These are phyloP conservation scores for Triticum monococcum DNA, from an alignment of 176 grass and related monocot species.

Conservation along the genomic window DNA sequence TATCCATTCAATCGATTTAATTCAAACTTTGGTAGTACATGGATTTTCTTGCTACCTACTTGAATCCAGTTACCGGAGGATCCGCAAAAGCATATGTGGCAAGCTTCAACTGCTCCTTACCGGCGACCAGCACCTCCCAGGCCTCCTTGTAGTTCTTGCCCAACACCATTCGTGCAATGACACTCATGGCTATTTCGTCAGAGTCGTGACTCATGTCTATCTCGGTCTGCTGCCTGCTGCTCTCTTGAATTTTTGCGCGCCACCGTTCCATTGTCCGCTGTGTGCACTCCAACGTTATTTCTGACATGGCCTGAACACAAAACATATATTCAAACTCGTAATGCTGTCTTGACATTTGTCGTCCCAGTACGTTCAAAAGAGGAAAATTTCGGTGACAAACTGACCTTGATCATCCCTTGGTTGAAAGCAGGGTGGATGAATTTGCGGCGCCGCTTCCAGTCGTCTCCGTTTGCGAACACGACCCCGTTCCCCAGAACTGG, in stretches of 20 bases:
- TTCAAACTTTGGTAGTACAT: too few species aligned
- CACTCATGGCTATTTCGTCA: neutral
- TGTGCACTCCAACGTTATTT: slow-evolving; percentile 12
- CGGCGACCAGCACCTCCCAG: slow-evolving; percentile 17
- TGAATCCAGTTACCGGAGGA: slow-evolving; percentile 20
- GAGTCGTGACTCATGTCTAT: too few species aligned
- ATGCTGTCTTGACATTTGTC: neutral
- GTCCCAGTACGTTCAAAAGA: neutral
- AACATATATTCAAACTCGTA: neutral
- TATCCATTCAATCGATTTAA: too few species aligned
- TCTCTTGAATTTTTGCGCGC: neutral
- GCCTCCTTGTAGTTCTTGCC: slow-evolving; percentile 25
- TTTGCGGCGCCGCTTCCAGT: slow-evolving; percentile 53
- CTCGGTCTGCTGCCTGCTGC: neutral
- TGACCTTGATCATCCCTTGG: slow-evolving; percentile 58
- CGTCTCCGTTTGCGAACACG: slow-evolving; percentile 18
- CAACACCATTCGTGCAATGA: slow-evolving; percentile 41
- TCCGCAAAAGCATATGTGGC: neutral
- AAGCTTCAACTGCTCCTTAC: slow-evolving; percentile 28
- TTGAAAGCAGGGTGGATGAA: slow-evolving; percentile 50
- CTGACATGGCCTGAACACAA: neutral
- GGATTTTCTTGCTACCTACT: neutral
- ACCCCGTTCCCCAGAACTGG: slow-evolving; percentile 42
- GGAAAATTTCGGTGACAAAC: neutral
- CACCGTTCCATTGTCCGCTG: slow-evolving; percentile 6